Evolutionary conservation across 345 rosid species (phyloP).

Genomic region (Rhodamnia argentea): DNA sequence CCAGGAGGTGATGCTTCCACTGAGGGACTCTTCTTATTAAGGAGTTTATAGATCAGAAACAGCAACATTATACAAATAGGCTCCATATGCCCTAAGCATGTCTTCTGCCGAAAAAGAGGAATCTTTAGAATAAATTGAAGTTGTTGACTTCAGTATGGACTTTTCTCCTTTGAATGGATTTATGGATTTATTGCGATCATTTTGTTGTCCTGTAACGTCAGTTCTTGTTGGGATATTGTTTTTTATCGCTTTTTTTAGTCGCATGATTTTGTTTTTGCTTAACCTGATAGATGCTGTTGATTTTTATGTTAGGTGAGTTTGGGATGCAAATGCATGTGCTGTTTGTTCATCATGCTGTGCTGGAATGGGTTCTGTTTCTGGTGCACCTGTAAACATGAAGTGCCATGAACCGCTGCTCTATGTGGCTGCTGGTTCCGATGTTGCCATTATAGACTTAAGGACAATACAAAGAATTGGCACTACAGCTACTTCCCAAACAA

Average conservation of each 20-base stretch:
- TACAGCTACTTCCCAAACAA: conserved; percentile 20
- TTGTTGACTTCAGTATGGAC: no score
- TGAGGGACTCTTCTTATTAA: no score
- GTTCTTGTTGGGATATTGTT: neutral
- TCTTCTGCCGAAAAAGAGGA: no score
- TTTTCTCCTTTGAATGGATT: no score
- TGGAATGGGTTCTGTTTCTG: conserved; percentile 45
- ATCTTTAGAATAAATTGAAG: no score
- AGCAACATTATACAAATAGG: no score
- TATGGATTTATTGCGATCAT: no score
- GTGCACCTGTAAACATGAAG: conserved; percentile 37
- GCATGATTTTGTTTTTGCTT: neutral
- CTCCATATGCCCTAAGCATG: no score
- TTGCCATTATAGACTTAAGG: conserved; percentile 46
- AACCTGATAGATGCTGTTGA: neutral
- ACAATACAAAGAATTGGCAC: conserved; percentile 45
- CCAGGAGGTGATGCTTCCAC: no score
- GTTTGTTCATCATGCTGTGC: conserved; percentile 55
- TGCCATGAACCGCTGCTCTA: conserved; percentile 52
- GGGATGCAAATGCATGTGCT: conserved; percentile 50
- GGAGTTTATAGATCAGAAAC: no score
- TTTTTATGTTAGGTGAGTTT: conserved; percentile 38
- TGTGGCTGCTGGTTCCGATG: conserved; percentile 58
- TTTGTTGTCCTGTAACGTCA: neutral
- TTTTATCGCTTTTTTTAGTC: neutral